phyloP scores from a whole-genome alignment of 306 rosid genomes.

The Trifolium dubium region DNA sequence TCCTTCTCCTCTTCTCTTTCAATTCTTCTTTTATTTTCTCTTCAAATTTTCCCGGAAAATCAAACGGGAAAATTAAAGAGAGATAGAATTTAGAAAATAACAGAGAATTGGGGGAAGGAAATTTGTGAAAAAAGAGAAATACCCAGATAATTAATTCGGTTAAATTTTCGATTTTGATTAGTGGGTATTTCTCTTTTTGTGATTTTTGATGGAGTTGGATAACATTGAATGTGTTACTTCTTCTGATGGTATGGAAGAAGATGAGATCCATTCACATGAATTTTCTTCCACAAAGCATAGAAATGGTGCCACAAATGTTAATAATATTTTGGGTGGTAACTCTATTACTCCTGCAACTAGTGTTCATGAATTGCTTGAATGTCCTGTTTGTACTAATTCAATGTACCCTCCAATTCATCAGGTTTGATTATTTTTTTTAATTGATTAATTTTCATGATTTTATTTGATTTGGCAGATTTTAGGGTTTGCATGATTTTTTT shows the following conservation, averaged over 20 bases:
- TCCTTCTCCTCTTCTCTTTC: constrained; percentile 43
- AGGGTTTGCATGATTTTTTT: constrained; percentile 23
- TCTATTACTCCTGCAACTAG: constrained; percentile 88
- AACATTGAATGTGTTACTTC: constrained; percentile 89
- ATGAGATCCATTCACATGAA: constrained; percentile 88
- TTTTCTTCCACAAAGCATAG: constrained; percentile 74
- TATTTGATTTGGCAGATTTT: constrained; percentile 4
- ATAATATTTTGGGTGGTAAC: constrained; percentile 50
- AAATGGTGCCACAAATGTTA: constrained; percentile 53
- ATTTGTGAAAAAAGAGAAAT: constrained; percentile 28
- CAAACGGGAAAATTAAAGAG: no score
- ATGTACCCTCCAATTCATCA: constrained; percentile 98
- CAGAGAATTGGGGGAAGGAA: constrained; percentile 39
- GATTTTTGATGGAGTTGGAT: constrained; percentile 71
- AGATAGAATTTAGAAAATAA: constrained; percentile 7
- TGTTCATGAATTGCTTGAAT: constrained; percentile 92
- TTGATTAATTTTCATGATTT: constrained; percentile 1
- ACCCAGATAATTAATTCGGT: constrained; percentile 44
- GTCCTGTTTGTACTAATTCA: constrained; percentile 96
- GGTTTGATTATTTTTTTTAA: constrained; percentile 46
- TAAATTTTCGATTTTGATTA: constrained; percentile 42
- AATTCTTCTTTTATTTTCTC: constrained; percentile 9
- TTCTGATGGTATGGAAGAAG: constrained; percentile 82
- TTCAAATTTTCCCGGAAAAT: constrained; percentile 13
- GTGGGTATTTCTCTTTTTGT: constrained; percentile 43